Evolutionary conservation across 2,329 filamentous ascomycete species (phyloP).

Genomic region (Colletotrichum paranaense): DNA sequence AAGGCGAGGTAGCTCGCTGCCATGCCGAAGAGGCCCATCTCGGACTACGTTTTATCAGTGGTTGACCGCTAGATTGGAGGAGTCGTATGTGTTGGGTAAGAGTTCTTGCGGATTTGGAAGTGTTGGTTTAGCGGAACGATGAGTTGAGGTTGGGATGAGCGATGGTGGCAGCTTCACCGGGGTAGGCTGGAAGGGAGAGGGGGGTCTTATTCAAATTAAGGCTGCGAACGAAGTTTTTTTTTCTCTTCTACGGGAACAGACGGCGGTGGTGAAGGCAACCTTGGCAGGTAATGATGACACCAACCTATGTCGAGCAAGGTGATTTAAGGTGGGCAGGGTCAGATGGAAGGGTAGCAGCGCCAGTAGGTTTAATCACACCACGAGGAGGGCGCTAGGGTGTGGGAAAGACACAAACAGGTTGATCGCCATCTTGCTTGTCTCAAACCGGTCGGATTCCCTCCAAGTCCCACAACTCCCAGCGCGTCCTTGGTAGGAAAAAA

Average conservation of each 20-base stretch:
- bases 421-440: background rate
- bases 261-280: background rate
- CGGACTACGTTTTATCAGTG: constrained; percentile 25
- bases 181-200: background rate
- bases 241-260: background rate
- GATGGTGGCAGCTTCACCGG: background rate
- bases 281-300: background rate
- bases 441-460: background rate
- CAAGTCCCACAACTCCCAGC: background rate
- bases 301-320: background rate
- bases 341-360: background rate
- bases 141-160: background rate
- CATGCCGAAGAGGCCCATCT: constrained; percentile 59
- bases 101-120: too few relatives aligned
- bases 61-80: too few relatives aligned
- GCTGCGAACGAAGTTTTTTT: background rate
- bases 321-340: background rate
- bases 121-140: background rate
- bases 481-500: background rate
- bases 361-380: background rate
- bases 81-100: too few relatives aligned
- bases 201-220: background rate
- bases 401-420: background rate
- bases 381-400: background rate
- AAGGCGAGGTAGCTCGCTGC: constrained; percentile 65